Conservation (phyloP, 2,329 filamentous ascomycete species). For the Fusarium dimerum region DNA sequence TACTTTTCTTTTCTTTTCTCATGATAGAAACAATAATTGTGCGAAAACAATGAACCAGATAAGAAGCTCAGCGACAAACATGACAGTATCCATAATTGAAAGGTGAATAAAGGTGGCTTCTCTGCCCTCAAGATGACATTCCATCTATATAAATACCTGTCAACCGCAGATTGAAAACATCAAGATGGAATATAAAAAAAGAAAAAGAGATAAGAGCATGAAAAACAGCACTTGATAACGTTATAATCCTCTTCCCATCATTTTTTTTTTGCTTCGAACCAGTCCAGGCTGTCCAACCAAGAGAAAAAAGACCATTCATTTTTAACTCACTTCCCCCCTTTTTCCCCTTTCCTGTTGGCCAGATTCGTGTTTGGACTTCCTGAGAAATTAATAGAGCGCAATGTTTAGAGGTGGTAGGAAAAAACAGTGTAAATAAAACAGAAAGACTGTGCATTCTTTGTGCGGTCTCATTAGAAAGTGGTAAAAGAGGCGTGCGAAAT, state of each 20-base stretch:
- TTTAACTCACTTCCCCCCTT: too few relatives aligned
- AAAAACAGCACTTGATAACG: not conserved
- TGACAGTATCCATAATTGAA: too few relatives aligned
- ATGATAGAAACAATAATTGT: constrained; percentile 19
- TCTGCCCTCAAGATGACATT: not conserved
- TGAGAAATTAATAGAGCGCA: too few relatives aligned
- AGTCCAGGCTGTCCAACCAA: too few relatives aligned
- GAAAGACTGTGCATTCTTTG: too few relatives aligned
- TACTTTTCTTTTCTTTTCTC: not conserved
- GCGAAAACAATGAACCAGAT: constrained; percentile 6
- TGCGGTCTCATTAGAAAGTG: not conserved
- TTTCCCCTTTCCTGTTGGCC: too few relatives aligned
- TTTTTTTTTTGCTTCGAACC: not conserved
- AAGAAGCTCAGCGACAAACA: constrained; percentile 4
- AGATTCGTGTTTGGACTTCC: too few relatives aligned
- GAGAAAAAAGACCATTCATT: too few relatives aligned
- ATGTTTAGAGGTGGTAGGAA: too few relatives aligned
- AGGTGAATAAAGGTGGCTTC: not conserved
- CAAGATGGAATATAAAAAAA: not conserved
- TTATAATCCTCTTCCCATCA: not conserved
- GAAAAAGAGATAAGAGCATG: constrained; percentile 5
- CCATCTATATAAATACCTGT: not conserved
- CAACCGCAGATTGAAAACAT: not conserved
- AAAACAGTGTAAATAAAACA: too few relatives aligned
- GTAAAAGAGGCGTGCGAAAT: not conserved